Base-by-base conservation (phyloP, 192 early-diverging fungal species). In the Oehlia diaphana region DNA sequence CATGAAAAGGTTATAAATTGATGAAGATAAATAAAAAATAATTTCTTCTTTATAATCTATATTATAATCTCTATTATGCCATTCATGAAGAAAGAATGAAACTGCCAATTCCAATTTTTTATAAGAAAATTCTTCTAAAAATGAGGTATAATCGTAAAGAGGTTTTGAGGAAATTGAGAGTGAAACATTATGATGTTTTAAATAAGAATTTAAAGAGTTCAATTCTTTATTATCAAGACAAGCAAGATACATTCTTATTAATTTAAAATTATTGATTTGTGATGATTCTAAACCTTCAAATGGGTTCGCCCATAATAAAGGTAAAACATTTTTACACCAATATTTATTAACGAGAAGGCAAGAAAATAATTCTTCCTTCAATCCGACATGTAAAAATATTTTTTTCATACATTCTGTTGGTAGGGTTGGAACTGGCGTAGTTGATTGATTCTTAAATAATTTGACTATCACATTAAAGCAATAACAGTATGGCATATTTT, bases 271-370 rank as follows among this genome's bases (percentile, higher is more conserved):
- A 42, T 70, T 44, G 8, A 44, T 42, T 70, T 70, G n/a, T 21
- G 68, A 37, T 42, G 53, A 19, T 58, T 39, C 33, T 44, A n/a
- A 37, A 2, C 68, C 68, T 44, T 70, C 37, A 70, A 70, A 70
- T 70, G 68, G 68, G 9, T 37, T 33, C 33, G 68, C 35, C 68
- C 68, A 70, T 70, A 70, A 70, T 10, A 70, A 70, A 23, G 68
- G 68, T 42, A 70, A n/a, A 70, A 70, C 68, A 44, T 70, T 70
- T 39, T 70, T 44, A 39, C 68, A 70, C 68, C 68, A 70, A 70
- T 39, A 23, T 39, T 37, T 16, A 70, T 70, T 70, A 21, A 70
- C 68, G 4, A 70, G 35, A 14, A 70, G 37, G 14, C 14, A 70
- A n/a, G 68, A 37, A 37, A n/a, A 70, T 42, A 70, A 42, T 39